Conservation (phyloP, 345 rosid genomes). For the Cardamine resedifolia region DNA sequence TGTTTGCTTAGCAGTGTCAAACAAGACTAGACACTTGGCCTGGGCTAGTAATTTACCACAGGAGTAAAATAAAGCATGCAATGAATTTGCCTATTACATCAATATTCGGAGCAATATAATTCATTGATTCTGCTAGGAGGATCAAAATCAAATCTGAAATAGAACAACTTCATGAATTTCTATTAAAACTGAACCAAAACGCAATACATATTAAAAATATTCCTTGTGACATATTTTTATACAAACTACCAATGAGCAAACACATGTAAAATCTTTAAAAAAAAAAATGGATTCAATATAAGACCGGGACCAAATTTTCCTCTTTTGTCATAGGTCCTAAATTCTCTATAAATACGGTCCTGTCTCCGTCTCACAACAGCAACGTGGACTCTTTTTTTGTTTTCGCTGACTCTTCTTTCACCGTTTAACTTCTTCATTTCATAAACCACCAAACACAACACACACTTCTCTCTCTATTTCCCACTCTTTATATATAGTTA, state of each 20-base stretch:
- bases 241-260: conserved; percentile 15
- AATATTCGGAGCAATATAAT: not conserved
- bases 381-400: conserved; percentile 28
- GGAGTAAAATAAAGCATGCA: not conserved
- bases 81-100: not conserved
- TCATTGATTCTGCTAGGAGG: not conserved
- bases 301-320: conserved; percentile 16
- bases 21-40: conserved; percentile 4
- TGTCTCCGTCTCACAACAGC: conserved; percentile 25
- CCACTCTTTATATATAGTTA: not conserved
- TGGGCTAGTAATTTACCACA: not conserved
- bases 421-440: conserved; percentile 11
- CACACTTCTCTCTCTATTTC: not conserved
- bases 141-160: not conserved
- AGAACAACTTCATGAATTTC: not conserved
- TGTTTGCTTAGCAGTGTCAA: conserved; percentile 27
- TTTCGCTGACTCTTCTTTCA: conserved; percentile 36
- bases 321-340: conserved; percentile 18
- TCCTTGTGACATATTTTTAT: conserved; percentile 6
- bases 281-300: not conserved
- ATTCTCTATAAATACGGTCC: conserved; percentile 30
- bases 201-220: not conserved
- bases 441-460: conserved; percentile 12
- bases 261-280: conserved; percentile 19
- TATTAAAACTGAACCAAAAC: conserved; percentile 2